Percentiles rank a stretch among this genome's conserved stretches.
Evolutionary conservation across 371 early-diverging fungal genomes (phyloP).

Genomic region (Nosema muscidifuracis): DNA sequence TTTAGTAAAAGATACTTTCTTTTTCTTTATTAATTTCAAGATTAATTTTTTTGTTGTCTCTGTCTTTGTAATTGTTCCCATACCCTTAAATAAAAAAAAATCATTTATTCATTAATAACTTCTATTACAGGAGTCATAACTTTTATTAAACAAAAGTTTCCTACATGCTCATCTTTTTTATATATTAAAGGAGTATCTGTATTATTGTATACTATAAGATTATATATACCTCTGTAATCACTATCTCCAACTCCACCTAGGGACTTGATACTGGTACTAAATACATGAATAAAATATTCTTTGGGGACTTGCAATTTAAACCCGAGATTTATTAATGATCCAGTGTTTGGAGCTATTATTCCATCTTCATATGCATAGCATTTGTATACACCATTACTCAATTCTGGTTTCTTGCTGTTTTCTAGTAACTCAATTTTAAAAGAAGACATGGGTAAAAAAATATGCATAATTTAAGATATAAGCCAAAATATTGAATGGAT

Average conservation of each 20-base stretch:
- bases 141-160: slow-evolving; percentile 38
- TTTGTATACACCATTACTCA: slow-evolving; percentile 30
- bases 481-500: too few species aligned
- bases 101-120: too few species aligned
- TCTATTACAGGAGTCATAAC: slow-evolving; percentile 2
- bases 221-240: slow-evolving; percentile 60
- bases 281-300: slow-evolving; percentile 29
- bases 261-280: slow-evolving; percentile 15
- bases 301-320: slow-evolving; percentile 41
- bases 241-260: slow-evolving; percentile 60
- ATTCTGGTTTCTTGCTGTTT: background rate
- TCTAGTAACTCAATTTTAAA: slow-evolving; percentile 11
- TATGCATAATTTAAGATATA: too few species aligned
- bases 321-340: slow-evolving; percentile 21
- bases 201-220: slow-evolving; percentile 48
- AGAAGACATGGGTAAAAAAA: too few species aligned
- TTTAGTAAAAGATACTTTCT: slow-evolving; percentile 55
- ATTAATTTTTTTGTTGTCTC: slow-evolving; percentile 4
- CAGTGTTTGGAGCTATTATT: slow-evolving; percentile 5
- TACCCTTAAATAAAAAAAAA: background rate
- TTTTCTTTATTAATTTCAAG: slow-evolving; percentile 39
- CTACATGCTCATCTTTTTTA: slow-evolving; percentile 54
- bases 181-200: slow-evolving; percentile 21
- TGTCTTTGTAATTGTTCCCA: slow-evolving; percentile 9
- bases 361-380: slow-evolving; percentile 34